Evolutionary conservation across 2,329 filamentous ascomycete genomes (phyloP).

Genomic region (Ceratocystis albifundus): DNA sequence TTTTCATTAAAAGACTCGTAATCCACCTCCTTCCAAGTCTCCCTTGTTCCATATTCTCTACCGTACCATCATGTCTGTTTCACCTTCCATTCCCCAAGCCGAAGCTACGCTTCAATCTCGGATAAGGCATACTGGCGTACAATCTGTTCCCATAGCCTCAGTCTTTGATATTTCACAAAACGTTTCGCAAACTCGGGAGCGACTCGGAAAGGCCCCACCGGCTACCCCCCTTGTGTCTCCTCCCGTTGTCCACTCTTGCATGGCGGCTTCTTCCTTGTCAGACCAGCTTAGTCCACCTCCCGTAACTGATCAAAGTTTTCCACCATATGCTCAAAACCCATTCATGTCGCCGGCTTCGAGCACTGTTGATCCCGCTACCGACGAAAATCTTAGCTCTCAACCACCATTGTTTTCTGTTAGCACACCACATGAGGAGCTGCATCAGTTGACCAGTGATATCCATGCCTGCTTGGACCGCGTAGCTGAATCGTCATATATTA

Average conservation of each 20-base stretch:
- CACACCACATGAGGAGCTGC: background rate
- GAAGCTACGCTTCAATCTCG: conserved; percentile 5
- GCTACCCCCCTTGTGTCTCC: conserved; percentile 19
- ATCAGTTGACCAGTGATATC: conserved; percentile 9
- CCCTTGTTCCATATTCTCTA: background rate
- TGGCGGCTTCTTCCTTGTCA: conserved; percentile 8
- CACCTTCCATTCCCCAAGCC: background rate
- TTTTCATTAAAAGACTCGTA: background rate
- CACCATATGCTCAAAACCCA: conserved; percentile 1
- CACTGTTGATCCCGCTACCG: conserved; percentile 13
- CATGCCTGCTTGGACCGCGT: conserved; percentile 18
- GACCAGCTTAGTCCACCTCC: conserved; percentile 16
- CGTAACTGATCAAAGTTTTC: conserved; percentile 1
- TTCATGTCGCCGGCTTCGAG: conserved; percentile 21
- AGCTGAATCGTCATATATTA: conserved; percentile 3
- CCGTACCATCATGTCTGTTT: background rate
- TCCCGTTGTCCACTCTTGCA: conserved; percentile 18
- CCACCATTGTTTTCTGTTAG: conserved; percentile 10
- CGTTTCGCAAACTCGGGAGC: conserved; percentile 18
- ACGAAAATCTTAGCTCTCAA: conserved; percentile 3
- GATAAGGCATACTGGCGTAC: background rate
- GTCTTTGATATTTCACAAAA: conserved; percentile 20
- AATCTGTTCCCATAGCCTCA: conserved; percentile 14
- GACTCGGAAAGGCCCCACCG: conserved; percentile 3
- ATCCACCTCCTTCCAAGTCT: background rate